Percentiles rank a stretch among this genome's conserved stretches.
Conservation (phyloP, 2,329 filamentous ascomycete species). For the Pestalotiopsis sp. region DNA sequence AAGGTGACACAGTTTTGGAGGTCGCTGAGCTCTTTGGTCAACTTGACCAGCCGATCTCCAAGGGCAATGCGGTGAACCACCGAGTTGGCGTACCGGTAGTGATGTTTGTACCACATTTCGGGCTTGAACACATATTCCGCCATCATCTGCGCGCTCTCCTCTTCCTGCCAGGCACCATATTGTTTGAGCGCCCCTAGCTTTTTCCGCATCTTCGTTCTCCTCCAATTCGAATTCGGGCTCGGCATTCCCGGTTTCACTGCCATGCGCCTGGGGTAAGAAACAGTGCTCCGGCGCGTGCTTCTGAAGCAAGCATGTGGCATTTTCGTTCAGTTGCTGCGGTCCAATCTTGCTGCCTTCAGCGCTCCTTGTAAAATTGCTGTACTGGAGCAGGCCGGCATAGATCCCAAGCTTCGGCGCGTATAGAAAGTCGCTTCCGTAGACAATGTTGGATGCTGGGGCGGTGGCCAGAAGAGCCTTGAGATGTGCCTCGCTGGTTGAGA, state of each 20-base stretch:
- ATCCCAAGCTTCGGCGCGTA: constrained; percentile 26
- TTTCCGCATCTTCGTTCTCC: background rate
- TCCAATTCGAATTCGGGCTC: background rate
- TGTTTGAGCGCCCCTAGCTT: constrained; percentile 19
- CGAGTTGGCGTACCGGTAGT: constrained; percentile 34
- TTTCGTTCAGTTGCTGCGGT: background rate
- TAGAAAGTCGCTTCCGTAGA: constrained; percentile 36
- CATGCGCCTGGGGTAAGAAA: background rate
- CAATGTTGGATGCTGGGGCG: constrained; percentile 24
- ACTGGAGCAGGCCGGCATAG: background rate
- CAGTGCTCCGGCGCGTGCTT: background rate
- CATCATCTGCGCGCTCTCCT: constrained; percentile 31
- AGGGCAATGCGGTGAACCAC: constrained; percentile 34
- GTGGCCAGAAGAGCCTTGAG: constrained; percentile 31
- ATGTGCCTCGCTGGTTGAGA: constrained; percentile 25
- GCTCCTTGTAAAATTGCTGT: background rate
- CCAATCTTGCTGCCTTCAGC: background rate
- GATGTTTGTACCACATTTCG: constrained; percentile 30
- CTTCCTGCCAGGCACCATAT: constrained; percentile 31
- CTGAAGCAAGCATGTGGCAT: background rate
- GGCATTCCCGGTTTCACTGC: background rate
- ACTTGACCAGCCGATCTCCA: constrained; percentile 27
- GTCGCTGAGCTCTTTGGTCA: constrained; percentile 28
- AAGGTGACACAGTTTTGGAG: constrained; percentile 28
- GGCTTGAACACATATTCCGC: constrained; percentile 29